Evolutionary conservation across 2,329 filamentous ascomycete genomes (phyloP).

Genomic region (Ilyonectria destructans): DNA sequence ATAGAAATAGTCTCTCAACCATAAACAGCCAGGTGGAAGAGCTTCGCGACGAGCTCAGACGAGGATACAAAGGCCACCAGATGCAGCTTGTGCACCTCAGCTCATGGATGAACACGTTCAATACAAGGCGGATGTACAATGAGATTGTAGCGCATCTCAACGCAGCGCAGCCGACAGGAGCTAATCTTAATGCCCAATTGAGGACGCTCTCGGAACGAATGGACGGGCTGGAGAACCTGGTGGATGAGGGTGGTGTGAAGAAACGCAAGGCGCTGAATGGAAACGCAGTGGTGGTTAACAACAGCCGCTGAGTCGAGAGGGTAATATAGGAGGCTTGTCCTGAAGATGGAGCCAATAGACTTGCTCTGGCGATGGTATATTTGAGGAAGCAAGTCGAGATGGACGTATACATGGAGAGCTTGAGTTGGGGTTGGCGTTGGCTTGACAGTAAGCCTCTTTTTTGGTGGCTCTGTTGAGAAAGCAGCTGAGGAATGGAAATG

Average conservation of each 20-base stretch:
- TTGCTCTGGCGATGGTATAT: background rate
- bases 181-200: constrained; percentile 39
- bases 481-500: background rate
- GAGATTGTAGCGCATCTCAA: constrained; percentile 59
- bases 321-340: background rate
- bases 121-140: constrained; percentile 59
- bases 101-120: constrained; percentile 66
- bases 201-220: constrained; percentile 39
- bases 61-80: constrained; percentile 52
- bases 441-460: background rate
- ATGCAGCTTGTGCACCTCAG: constrained; percentile 60
- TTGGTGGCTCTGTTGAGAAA: background rate
- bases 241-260: constrained; percentile 38
- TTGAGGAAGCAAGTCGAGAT: background rate
- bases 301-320: constrained; percentile 25
- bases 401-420: background rate
- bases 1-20: constrained; percentile 17
- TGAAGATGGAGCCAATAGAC: background rate
- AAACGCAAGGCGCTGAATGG: constrained; percentile 45
- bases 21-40: constrained; percentile 25
- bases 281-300: constrained; percentile 31
- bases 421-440: background rate
- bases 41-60: constrained; percentile 43
- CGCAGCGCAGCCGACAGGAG: constrained; percentile 42
- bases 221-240: constrained; percentile 40